Percentiles rank a stretch among this genome's conserved stretches.
Evolutionary conservation across 2,329 filamentous ascomycete genomes (phyloP).

Genomic region (Claviceps fusiformis): DNA sequence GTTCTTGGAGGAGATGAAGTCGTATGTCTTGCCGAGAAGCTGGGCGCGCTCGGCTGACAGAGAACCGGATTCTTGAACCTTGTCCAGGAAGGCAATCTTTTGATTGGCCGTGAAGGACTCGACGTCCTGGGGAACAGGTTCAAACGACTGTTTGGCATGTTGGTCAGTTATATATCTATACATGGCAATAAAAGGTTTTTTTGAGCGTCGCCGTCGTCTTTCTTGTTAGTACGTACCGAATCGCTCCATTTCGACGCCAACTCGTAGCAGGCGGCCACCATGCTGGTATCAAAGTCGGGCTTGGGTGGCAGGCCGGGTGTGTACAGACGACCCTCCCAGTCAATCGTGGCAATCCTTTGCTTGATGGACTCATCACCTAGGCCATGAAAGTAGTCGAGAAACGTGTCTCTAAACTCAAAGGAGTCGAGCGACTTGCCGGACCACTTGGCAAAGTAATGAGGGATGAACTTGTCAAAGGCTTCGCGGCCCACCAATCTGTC

Average conservation of each 20-base stretch:
- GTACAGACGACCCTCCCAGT: constrained; percentile 88
- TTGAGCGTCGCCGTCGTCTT: not conserved
- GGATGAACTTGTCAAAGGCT: constrained; percentile 93
- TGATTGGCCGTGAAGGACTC: constrained; percentile 71
- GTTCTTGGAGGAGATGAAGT: constrained; percentile 61
- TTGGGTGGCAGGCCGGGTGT: constrained; percentile 79
- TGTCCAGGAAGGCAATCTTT: constrained; percentile 79
- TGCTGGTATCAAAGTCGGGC: constrained; percentile 76
- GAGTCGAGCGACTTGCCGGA: constrained; percentile 79
- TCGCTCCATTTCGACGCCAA: constrained; percentile 72
- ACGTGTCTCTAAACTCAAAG: constrained; percentile 83
- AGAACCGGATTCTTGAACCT: constrained; percentile 49
- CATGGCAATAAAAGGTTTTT: too few species aligned
- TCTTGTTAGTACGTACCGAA: constrained; percentile 24
- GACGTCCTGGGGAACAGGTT: constrained; percentile 56
- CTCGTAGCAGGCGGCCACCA: constrained; percentile 74
- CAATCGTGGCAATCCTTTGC: constrained; percentile 56
- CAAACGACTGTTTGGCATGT: constrained; percentile 32
- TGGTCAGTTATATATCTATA: too few species aligned
- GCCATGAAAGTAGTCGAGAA: constrained; percentile 68
- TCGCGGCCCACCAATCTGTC: constrained; percentile 72
- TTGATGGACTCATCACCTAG: constrained; percentile 48
- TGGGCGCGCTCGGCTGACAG: constrained; percentile 54
- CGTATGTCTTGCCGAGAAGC: constrained; percentile 62
- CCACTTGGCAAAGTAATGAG: constrained; percentile 82